Evolutionary conservation across 768 basidiomycete species (phyloP), one percentile per base, ranked within the genome.

Genomic region (Obba rivulosa): DNA sequence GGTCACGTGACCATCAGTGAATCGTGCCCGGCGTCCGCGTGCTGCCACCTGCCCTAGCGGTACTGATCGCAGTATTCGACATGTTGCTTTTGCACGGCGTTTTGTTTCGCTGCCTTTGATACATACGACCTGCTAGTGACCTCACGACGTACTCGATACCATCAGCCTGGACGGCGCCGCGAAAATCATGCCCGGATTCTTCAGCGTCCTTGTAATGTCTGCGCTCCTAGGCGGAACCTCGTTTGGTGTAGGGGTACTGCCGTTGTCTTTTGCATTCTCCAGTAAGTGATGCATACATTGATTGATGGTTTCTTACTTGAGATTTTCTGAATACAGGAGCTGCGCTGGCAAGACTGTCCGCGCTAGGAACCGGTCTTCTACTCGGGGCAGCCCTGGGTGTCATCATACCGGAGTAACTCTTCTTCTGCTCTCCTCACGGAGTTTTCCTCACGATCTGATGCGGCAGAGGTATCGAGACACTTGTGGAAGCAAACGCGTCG

Each of bases 331-430:
- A 21, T 22, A 45, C 58, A 71, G 76, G 71, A 68, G 55, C 63
- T 40, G 53, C 69, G 69, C 56, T 76, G 38, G 70, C 70, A 18
- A 57, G 65, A 36, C 62, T 84, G 25, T 76, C 75, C 8, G 76
- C 77, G 37, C 62, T 91, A 14, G 87, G 90, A 10, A 87, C 87
- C 39, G 94, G 94, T 10, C 69, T 97, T 10, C 74, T 98, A 16
- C 76, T 96, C 13, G 94, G 94, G 3, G 86, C 94, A 2, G 92
- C 91, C 0, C 68, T 97, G 53, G 90, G 90, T 11, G 81, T 98
- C 21, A 91, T 97, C 54, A 84, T 97, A 45, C 94, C 95, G 34
- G 94, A 96, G 87, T 93, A 66, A 64, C 87, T 82, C 31, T 42
- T 40, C 41, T 36, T 46, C 22, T 36, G 16, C 25, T 42, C 24